Base-by-base conservation (phyloP, 1,284 basidiomycete species). In the Cutaneotrichosporon cavernicola region DNA sequence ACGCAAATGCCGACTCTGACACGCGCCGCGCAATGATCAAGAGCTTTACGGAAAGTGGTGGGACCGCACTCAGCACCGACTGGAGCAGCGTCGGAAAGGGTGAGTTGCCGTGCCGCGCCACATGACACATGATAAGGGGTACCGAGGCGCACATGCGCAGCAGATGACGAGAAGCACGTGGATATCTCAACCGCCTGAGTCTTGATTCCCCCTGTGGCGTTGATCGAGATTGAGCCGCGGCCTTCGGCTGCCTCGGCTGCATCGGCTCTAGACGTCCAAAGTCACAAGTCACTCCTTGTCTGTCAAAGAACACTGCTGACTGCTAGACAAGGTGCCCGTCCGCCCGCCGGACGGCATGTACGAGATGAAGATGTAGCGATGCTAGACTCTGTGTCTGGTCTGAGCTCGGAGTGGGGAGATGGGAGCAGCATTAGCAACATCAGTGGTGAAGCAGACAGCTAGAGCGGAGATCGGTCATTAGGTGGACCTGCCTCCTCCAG, bases 11-110 rank as follows among this genome's bases (percentile, higher is more conserved):
- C 13, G 92, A 96, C 74, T 90, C 92, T 0, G 90, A 97, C 73
- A 92, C 92, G 4, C 87, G 84, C 72, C 85, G 88, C 47, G 95
- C 94, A 0, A 97, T 97, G 92, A 88, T 97, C 87, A 97, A 97
- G 85, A 93, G 91, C 76, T 97, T 91, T 77, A 85, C 86, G 64
- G 92, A 96, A 82, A 92, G 90, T 70, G 91, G 91, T 8, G 92
- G 94, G 4, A 97, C 94, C 9, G 89, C 91, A 0, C 83, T 97
- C 52, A 93, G 90, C 81, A 97, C 94, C 0, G 92, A 97, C 79
- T 97, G 94, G 94, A 86, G 86, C 5, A 90, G 92, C 69, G 92
- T 97, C 9, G 83, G 81, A 68, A 90, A 90, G 81, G 84, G 74
- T 34, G 66, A 69, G 73, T 66, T 66, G 9, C 10, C 16, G 13